Conservation (phyloP, 179 eudicot species). For the Carnegiea gigantea region DNA sequence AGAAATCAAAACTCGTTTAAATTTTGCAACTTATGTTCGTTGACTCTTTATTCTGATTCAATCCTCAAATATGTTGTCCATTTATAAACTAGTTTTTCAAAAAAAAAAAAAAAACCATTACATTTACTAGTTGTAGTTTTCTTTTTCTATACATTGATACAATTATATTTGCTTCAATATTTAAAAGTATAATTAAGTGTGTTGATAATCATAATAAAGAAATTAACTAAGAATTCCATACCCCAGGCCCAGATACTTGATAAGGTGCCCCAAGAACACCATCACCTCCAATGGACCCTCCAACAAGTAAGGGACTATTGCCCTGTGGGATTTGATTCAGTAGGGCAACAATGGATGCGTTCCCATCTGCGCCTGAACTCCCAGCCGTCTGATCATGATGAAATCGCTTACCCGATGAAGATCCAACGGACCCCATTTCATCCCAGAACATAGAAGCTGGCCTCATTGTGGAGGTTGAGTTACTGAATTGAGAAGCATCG, state of each 20-base stretch:
- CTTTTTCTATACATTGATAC: not conserved
- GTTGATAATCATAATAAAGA: not conserved
- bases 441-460: conserved; percentile 28
- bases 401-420: conserved; percentile 32
- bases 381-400: conserved; percentile 27
- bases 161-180: not conserved
- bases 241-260: conserved; percentile 32
- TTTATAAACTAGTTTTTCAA: too few relatives aligned
- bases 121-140: not conserved
- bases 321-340: conserved; percentile 42
- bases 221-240: conserved; percentile 42
- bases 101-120: too few relatives aligned
- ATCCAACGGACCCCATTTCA: conserved; percentile 35
- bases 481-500: conserved; percentile 27
- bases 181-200: not conserved
- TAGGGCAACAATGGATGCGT: conserved; percentile 37
- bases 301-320: conserved; percentile 25
- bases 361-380: conserved; percentile 35
- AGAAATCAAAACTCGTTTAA: not conserved
- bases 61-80: not conserved
- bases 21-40: too few relatives aligned
- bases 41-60: not conserved
- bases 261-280: conserved; percentile 35
- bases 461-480: conserved; percentile 21
- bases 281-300: conserved; percentile 30